Conservation (phyloP, 1,139 yeast genomes). For the Hyphopichia fennica region DNA sequence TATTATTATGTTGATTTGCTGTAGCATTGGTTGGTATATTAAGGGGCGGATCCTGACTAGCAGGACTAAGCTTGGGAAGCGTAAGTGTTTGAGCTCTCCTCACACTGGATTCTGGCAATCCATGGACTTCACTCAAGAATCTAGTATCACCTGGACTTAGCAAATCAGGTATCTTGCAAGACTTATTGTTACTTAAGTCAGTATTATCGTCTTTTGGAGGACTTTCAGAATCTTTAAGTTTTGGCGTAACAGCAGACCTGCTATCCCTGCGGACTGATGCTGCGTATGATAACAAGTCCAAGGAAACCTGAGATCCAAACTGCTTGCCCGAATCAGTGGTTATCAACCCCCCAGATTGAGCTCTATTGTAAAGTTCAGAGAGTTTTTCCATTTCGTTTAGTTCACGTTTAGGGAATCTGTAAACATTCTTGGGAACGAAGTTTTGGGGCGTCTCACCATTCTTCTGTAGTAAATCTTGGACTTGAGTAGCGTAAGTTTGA, state of each 20-base stretch:
- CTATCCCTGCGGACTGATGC: conserved; percentile 24
- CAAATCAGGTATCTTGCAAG: background rate
- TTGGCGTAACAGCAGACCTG: background rate
- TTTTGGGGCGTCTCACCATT: conserved; percentile 27
- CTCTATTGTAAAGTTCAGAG: conserved; percentile 8
- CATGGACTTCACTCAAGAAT: background rate
- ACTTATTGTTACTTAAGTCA: background rate
- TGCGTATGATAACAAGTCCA: conserved; percentile 40
- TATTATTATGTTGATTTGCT: too few species aligned
- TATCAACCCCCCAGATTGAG: conserved; percentile 7
- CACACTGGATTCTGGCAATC: background rate
- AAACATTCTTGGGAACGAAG: conserved; percentile 15
- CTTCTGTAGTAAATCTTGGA: conserved; percentile 32
- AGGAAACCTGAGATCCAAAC: conserved; percentile 21
- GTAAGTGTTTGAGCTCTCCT: background rate
- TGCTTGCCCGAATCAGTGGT: conserved; percentile 13
- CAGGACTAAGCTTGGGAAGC: too few species aligned
- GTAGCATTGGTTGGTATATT: too few species aligned
- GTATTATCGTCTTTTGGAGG: background rate
- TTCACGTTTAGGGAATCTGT: conserved; percentile 12
- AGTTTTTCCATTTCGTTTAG: conserved; percentile 16
- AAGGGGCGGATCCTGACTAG: too few species aligned
- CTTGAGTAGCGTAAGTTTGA: conserved; percentile 60
- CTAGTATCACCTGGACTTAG: background rate
- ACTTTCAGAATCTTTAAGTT: background rate